phyloP scores from a whole-genome alignment of 192 early-diverging fungal genomes.

The Backusella luteola region DNA sequence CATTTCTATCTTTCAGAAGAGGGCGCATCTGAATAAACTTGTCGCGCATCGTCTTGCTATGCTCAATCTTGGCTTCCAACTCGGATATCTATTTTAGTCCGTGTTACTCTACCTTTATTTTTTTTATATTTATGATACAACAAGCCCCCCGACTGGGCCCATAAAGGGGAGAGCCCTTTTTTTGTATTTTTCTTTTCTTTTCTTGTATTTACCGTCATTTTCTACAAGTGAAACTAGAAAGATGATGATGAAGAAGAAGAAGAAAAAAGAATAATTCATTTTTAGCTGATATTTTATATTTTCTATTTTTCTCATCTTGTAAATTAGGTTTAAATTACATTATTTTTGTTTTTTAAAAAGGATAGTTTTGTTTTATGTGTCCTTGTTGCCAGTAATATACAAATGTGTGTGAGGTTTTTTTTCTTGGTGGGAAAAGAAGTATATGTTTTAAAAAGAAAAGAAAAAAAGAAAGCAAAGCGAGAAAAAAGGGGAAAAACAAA shows the following conservation, averaged over 20 bases:
- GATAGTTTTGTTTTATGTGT: neutral
- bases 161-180: neutral
- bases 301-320: neutral
- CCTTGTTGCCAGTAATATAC: neutral
- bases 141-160: neutral
- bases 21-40: conserved; percentile 54
- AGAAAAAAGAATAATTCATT: neutral
- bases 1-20: conserved; percentile 55
- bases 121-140: neutral
- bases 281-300: neutral
- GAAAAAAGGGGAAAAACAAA: neutral
- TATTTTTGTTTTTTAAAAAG: neutral
- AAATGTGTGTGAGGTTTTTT: neutral
- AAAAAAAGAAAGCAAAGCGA: neutral
- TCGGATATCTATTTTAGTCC: conserved; percentile 34
- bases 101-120: neutral
- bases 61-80: conserved; percentile 36
- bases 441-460: neutral
- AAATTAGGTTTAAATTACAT: conserved; percentile 1
- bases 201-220: conserved; percentile 1
- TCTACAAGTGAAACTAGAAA: neutral
- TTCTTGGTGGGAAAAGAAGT: neutral
- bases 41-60: conserved; percentile 39
- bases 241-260: neutral
- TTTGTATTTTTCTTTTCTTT: neutral